Base-by-base conservation (phyloP, 2,329 filamentous ascomycete genomes). In the Aureobasidium sp. region DNA sequence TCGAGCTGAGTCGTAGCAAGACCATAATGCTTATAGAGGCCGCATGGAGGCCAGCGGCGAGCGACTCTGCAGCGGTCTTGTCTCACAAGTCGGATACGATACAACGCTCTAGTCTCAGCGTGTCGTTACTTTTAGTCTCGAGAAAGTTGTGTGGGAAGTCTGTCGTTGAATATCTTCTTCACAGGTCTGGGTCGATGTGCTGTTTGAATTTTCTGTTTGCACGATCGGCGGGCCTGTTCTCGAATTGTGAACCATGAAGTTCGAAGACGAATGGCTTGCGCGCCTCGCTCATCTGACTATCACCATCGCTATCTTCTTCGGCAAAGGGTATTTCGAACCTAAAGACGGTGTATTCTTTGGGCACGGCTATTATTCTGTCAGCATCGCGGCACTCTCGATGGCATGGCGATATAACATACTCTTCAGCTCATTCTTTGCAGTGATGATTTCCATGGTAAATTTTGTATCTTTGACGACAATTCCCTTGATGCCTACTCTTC, bases 131-230 rank as follows among this genome's bases (percentile, higher is more conserved):
- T 6, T 4, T 10, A 20, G n/a, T 36, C 29, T n/a, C 3, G 9
- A 36, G 5, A 39, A 4, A 41, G 34, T 17, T 36, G 6, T 13
- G 29, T 27, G 9, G 6, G 7, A 29, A 34, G 9, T 34, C 3
- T 10, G 13, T 13, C 8, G 1, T 5, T 23, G 17, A 27, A 1
- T 3, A 20, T 0, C 13, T 3, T 32, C 0, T 23, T 88, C 79
- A 96, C 15, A 96, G 74, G 66, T 89, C 86, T 53, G 86, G 82
- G 65, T 91, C 79, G 69, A 90, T 91, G 72, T 93, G 91, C 71
- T 84, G 81, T 76, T 94, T 96, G 76, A 96, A 96, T 77, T 96
- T 97, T 77, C 86, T 91, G 69, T 89, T 96, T 53, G 91, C 90
- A 26, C 94, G 80, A 72, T 97, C 93, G 17, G 88, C 86, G 2